phyloP scores from a whole-genome alignment of 495 filamentous ascomycete genomes.

The Extremus antarcticus region DNA sequence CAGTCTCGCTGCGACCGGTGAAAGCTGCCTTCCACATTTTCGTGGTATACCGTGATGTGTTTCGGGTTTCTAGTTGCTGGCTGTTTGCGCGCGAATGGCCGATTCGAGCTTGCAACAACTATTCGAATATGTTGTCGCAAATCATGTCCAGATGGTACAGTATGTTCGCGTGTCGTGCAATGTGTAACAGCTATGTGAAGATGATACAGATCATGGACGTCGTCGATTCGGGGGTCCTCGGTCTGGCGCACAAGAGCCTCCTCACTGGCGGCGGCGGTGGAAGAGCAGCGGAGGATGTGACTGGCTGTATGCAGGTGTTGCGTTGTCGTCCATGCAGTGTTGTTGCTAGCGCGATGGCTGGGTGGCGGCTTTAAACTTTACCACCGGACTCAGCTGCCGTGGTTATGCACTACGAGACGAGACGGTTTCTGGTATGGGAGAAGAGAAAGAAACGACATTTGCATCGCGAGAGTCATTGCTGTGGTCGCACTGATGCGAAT shows the following conservation, averaged over 20 bases:
- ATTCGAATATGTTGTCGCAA: not conserved
- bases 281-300: not conserved
- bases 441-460: not conserved
- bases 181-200: not conserved
- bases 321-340: not conserved
- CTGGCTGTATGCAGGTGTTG: not conserved
- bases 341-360: not conserved
- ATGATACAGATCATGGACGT: not conserved
- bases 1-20: slow-evolving; percentile 17
- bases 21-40: slow-evolving; percentile 21
- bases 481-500: too few species aligned
- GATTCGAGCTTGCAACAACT: not conserved
- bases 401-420: not conserved
- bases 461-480: too few species aligned
- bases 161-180: not conserved
- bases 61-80: not conserved
- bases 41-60: not conserved
- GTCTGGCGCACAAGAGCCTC: not conserved
- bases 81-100: not conserved
- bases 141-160: not conserved
- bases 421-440: too few species aligned
- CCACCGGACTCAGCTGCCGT: not conserved
- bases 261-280: not conserved
- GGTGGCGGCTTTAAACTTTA: not conserved
- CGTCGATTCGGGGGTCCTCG: not conserved